These are phyloP conservation scores for Pelargonium fulgidum DNA, from an alignment of 441 rosid genomes.

Conservation along the genomic window DNA sequence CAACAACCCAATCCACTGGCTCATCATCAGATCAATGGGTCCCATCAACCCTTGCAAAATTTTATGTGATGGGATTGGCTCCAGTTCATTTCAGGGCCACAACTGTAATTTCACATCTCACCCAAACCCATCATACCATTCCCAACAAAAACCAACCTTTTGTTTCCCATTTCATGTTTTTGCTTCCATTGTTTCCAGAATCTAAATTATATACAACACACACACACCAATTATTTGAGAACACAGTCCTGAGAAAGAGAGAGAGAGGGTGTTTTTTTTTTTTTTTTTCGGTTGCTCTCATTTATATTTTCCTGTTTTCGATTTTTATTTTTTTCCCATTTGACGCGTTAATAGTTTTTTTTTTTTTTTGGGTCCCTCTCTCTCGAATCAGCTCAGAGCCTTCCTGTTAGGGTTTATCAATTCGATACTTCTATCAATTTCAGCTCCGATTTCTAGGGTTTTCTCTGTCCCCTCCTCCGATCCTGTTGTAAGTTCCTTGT, in stretches of 20 bases:
- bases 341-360: neutral
- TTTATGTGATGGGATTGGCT: neutral
- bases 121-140: neutral
- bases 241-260: neutral
- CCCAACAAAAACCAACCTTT: neutral
- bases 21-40: neutral
- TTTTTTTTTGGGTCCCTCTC: neutral
- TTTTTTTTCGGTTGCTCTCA: neutral
- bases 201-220: neutral
- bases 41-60: neutral
- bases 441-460: conserved; percentile 20
- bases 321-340: neutral
- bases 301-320: neutral
- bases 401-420: conserved; percentile 15
- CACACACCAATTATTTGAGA: conserved; percentile 1
- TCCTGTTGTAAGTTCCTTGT: conserved; percentile 23
- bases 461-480: conserved; percentile 9
- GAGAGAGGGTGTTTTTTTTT: neutral
- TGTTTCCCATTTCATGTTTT: neutral
- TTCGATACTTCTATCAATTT: conserved; percentile 10
- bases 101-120: neutral
- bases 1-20: neutral
- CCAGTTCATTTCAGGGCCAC: neutral
- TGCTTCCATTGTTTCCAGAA: neutral
- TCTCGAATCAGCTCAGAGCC: conserved; percentile 11